Evolutionary conservation across 768 basidiomycete species (phyloP).

Genomic region (Krasilnikovozyma curviuscula): DNA sequence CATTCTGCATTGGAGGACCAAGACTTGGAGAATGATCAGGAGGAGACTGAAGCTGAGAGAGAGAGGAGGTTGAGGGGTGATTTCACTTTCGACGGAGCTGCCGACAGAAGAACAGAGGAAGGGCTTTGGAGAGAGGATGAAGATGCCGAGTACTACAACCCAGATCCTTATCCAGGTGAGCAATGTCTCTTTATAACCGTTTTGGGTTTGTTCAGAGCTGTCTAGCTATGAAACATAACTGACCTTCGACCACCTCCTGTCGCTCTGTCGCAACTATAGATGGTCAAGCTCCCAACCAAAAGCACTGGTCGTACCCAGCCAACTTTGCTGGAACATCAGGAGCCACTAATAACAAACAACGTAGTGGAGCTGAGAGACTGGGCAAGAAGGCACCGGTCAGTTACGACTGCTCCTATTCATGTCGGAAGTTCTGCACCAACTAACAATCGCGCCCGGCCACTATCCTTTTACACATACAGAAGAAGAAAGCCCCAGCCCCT

Average conservation of each 20-base stretch:
- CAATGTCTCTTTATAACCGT: neutral
- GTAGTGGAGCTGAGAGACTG: slow-evolving; percentile 13
- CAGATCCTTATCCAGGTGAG: slow-evolving; percentile 14
- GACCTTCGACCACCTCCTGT: neutral
- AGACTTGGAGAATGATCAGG: slow-evolving; percentile 10
- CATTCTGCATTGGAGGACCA: slow-evolving; percentile 5
- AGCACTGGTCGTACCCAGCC: slow-evolving; percentile 26
- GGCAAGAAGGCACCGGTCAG: neutral
- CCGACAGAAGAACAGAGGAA: slow-evolving; percentile 16
- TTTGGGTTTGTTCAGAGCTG: neutral
- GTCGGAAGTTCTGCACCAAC: neutral
- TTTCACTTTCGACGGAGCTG: too few relatives aligned
- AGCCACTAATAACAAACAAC: too few relatives aligned
- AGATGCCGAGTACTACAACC: slow-evolving; percentile 25
- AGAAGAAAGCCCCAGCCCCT: slow-evolving; percentile 7
- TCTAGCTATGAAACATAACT: neutral
- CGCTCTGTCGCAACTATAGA: neutral
- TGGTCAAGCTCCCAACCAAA: slow-evolving; percentile 23
- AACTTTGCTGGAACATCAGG: slow-evolving; percentile 26
- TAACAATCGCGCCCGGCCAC: slow-evolving; percentile 11
- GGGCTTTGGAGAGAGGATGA: slow-evolving; percentile 23
- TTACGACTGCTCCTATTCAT: neutral
- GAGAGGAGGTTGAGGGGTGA: too few relatives aligned
- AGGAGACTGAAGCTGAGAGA: too few relatives aligned
- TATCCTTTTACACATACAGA: neutral